phyloP scores from a whole-genome alignment of 2,329 filamentous ascomycete species.

The Pyricularia pennisetigena region DNA sequence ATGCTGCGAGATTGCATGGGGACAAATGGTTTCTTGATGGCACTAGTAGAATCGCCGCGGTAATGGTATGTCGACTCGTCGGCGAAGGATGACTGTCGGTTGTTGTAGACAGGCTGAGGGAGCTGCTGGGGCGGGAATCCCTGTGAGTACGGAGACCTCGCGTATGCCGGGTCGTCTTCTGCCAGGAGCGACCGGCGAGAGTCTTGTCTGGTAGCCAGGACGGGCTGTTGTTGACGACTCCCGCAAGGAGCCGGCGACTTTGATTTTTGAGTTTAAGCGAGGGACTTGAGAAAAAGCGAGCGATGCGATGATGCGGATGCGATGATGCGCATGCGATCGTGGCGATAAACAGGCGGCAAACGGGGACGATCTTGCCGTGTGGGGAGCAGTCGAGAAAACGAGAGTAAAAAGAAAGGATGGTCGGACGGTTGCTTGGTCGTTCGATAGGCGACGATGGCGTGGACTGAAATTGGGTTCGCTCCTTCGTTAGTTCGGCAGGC shows the following conservation, averaged over 20 bases:
- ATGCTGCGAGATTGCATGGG: constrained; percentile 26
- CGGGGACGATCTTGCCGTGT: neutral
- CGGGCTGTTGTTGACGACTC: constrained; percentile 24
- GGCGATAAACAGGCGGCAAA: neutral
- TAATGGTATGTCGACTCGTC: constrained; percentile 20
- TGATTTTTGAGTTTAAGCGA: neutral
- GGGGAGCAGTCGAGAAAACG: neutral
- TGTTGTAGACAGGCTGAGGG: constrained; percentile 11
- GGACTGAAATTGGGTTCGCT: neutral
- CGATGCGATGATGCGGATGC: neutral
- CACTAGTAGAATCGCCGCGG: constrained; percentile 18
- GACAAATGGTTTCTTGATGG: constrained; percentile 16
- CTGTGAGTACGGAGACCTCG: constrained; percentile 8
- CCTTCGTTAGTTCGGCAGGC: neutral
- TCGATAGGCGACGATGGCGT: neutral
- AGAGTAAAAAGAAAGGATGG: neutral
- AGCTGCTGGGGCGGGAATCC: neutral
- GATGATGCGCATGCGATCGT: neutral
- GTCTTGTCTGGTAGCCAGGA: constrained; percentile 35
- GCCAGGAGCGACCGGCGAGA: constrained; percentile 33
- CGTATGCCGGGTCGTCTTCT: constrained; percentile 20
- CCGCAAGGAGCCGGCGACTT: constrained; percentile 9
- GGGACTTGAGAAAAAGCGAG: neutral
- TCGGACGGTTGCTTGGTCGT: constrained; percentile 2
- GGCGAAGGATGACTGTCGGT: constrained; percentile 15